Evolutionary conservation across 1,139 yeast genomes (phyloP).

Genomic region (Sugiyamaella grinbergsii): DNA sequence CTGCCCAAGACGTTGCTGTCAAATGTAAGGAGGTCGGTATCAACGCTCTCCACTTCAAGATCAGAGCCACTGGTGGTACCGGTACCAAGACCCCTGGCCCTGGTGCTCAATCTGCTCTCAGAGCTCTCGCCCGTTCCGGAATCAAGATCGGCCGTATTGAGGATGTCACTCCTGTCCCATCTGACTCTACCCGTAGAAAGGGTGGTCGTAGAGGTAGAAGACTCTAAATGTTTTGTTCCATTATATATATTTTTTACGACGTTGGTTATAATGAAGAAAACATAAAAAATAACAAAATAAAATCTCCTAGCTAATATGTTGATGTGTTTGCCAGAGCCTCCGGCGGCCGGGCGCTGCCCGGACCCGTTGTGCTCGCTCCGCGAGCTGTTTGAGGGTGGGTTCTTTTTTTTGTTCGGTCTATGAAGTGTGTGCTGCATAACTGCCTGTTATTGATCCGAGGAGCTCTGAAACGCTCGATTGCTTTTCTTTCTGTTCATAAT

Average conservation of each 20-base stretch:
- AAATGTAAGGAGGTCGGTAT: constrained; percentile 99
- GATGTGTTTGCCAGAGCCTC: background rate
- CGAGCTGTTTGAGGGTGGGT: too few species aligned
- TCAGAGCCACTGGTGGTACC: constrained; percentile 99
- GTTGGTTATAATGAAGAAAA: constrained; percentile 16
- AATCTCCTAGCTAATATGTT: background rate
- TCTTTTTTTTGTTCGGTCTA: too few species aligned
- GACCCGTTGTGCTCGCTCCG: background rate
- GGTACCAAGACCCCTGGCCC: constrained; percentile 99
- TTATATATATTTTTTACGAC: constrained; percentile 16
- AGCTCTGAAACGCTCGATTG: too few species aligned
- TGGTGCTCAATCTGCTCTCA: constrained; percentile 99
- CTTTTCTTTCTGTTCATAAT: too few species aligned
- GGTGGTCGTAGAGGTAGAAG: constrained; percentile 99
- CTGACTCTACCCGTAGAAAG: constrained; percentile 99
- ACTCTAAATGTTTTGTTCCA: constrained; percentile 51
- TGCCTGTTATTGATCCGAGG: too few species aligned
- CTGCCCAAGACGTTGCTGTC: constrained; percentile 99
- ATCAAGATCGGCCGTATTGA: constrained; percentile 99
- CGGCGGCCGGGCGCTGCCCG: constrained; percentile 2
- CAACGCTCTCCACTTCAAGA: constrained; percentile 98
- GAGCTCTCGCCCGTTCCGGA: constrained; percentile 99
- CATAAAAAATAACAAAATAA: constrained; percentile 10
- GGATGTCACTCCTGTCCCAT: constrained; percentile 99
- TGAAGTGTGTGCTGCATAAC: too few species aligned